Evolutionary conservation across 495 filamentous ascomycete species (phyloP).

Genomic region (Aspergillus steynii): DNA sequence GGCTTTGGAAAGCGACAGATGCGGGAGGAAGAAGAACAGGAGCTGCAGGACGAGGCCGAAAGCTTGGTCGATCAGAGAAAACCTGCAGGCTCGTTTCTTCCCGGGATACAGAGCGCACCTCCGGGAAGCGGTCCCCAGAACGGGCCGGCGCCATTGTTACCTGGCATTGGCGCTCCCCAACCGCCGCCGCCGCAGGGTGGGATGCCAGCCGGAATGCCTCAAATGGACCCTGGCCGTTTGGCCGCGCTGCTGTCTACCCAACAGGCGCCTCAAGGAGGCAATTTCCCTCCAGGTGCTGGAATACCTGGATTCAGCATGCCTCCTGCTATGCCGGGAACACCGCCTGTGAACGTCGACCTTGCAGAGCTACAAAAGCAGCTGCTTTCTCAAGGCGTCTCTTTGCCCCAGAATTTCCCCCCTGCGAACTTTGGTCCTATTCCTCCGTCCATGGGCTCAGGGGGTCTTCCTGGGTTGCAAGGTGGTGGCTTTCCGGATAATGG

Average conservation of each 20-base stretch:
- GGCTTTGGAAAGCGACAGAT: slow-evolving; percentile 74
- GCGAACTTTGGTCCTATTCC: slow-evolving; percentile 49
- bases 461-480: slow-evolving; percentile 49
- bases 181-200: slow-evolving; percentile 35
- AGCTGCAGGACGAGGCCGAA: slow-evolving; percentile 88
- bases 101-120: slow-evolving; percentile 53
- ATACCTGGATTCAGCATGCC: slow-evolving; percentile 47
- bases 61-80: slow-evolving; percentile 94
- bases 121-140: slow-evolving; percentile 32
- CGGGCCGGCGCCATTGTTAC: slow-evolving; percentile 40
- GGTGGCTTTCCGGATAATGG: slow-evolving; percentile 31
- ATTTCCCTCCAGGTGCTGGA: slow-evolving; percentile 27
- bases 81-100: slow-evolving; percentile 44
- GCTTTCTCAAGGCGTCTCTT: slow-evolving; percentile 37
- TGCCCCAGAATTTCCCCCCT: slow-evolving; percentile 41
- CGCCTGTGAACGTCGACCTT: slow-evolving; percentile 64
- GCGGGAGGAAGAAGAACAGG: slow-evolving; percentile 89
- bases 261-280: slow-evolving; percentile 35
- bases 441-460: slow-evolving; percentile 34
- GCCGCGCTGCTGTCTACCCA: slow-evolving; percentile 48
- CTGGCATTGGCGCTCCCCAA: slow-evolving; percentile 50
- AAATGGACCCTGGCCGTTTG: slow-evolving; percentile 53
- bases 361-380: slow-evolving; percentile 62
- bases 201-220: slow-evolving; percentile 45
- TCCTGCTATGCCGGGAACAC: slow-evolving; percentile 46